Conservation (phyloP, 352 stramenopile genomes). For the Phytophthora fragariaefolia region DNA sequence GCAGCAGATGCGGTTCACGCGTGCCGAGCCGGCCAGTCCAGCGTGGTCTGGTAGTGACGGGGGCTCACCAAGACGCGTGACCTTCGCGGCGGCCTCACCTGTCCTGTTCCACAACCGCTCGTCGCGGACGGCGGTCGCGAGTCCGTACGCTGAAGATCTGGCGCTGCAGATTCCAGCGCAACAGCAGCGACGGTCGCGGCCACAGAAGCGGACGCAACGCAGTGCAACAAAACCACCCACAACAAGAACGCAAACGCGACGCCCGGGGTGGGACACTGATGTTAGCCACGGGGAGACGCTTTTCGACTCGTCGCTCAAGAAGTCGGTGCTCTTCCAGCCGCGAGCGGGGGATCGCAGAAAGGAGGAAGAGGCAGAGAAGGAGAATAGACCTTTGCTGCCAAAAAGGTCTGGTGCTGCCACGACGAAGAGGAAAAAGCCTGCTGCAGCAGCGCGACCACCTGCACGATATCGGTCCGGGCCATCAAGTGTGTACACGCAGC, state of each 20-base stretch:
- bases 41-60: slow-evolving; percentile 4
- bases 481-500: slow-evolving; percentile 41
- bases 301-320: slow-evolving; percentile 66
- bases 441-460: not conserved
- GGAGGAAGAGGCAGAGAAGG: slow-evolving; percentile 27
- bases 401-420: not conserved
- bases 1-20: not conserved
- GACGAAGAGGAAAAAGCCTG: not conserved
- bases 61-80: slow-evolving; percentile 38
- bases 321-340: slow-evolving; percentile 57
- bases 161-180: slow-evolving; percentile 1
- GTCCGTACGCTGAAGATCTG: slow-evolving; percentile 19
- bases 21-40: not conserved
- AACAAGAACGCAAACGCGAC: slow-evolving; percentile 3
- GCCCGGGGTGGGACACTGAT: slow-evolving; percentile 58
- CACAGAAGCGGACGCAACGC: not conserved
- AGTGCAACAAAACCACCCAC: not conserved
- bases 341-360: slow-evolving; percentile 45
- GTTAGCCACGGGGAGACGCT: slow-evolving; percentile 35
- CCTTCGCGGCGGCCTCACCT: slow-evolving; percentile 56
- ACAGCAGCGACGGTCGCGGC: slow-evolving; percentile 1
- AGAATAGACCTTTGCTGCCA: not conserved
- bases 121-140: not conserved
- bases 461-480: slow-evolving; percentile 29
- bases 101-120: slow-evolving; percentile 36